Conservation (phyloP, 495 filamentous ascomycete species). For the Aspergillus kassunensis region DNA sequence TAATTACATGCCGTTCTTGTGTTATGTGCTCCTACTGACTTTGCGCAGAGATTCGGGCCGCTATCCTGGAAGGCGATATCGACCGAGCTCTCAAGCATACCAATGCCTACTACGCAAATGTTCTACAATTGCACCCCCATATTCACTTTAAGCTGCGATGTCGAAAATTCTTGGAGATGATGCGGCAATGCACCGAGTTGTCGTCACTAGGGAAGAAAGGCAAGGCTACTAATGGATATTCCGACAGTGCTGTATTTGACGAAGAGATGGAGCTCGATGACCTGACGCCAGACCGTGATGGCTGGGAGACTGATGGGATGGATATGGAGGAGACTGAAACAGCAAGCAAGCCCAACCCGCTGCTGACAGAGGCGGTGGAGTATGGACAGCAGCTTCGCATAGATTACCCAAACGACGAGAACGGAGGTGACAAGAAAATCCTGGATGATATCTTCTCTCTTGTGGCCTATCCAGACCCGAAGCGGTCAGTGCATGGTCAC, state of each 20-base stretch:
- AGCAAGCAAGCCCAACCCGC: conserved; percentile 42
- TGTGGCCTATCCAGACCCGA: conserved; percentile 80
- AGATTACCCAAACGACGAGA: conserved; percentile 68
- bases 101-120: conserved; percentile 70
- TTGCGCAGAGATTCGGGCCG: conserved; percentile 69
- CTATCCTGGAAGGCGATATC: conserved; percentile 90
- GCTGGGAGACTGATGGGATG: conserved; percentile 50
- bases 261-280: conserved; percentile 85
- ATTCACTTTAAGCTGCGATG: conserved; percentile 90
- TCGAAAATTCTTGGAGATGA: conserved; percentile 95
- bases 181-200: conserved; percentile 71
- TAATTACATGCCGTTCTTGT: conserved; percentile 35
- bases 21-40: conserved; percentile 14
- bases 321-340: conserved; percentile 47
- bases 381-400: conserved; percentile 77
- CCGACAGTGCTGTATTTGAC: conserved; percentile 52
- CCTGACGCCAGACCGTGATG: conserved; percentile 43
- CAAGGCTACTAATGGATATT: conserved; percentile 30
- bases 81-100: conserved; percentile 84
- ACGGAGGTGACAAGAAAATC: conserved; percentile 65
- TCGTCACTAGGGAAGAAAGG: conserved; percentile 36
- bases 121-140: conserved; percentile 78
- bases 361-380: conserved; percentile 64
- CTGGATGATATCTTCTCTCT: conserved; percentile 85
- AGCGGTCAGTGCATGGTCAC: conserved; percentile 67